Conservation (phyloP, 371 early-diverging fungal genomes). For the Saksenaea vasiformis region DNA sequence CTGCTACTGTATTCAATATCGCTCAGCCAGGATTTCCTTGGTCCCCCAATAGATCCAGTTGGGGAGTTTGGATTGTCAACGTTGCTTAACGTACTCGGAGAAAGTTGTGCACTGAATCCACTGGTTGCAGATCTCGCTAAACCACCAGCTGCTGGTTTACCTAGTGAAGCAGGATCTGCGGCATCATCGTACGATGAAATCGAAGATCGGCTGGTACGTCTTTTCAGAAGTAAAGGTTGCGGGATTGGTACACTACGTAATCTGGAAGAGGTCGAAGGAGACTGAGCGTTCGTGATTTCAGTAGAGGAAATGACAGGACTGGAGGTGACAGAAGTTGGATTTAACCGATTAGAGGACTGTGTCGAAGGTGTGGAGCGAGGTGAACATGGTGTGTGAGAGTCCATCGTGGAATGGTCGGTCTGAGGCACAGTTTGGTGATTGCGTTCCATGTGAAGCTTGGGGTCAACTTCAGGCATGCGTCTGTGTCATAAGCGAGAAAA, state of each 20-base stretch:
- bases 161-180: neutral
- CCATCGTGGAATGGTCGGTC: neutral
- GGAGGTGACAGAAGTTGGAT: neutral
- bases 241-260: slow-evolving; percentile 34
- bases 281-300: slow-evolving; percentile 14
- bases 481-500: neutral
- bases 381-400: neutral
- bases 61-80: slow-evolving; percentile 1
- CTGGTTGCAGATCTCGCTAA: slow-evolving; percentile 4
- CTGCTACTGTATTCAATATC: slow-evolving; percentile 26
- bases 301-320: slow-evolving; percentile 10
- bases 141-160: neutral
- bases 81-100: slow-evolving; percentile 5
- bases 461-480: slow-evolving; percentile 1
- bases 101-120: slow-evolving; percentile 5
- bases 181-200: slow-evolving; percentile 26
- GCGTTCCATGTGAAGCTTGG: slow-evolving; percentile 1
- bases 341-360: neutral
- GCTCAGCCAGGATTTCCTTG: neutral
- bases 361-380: neutral
- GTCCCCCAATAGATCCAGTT: neutral
- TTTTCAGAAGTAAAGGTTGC: slow-evolving; percentile 27
- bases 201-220: slow-evolving; percentile 32
- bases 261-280: slow-evolving; percentile 18
- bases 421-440: neutral